Conservation (phyloP, 805 yeast species). For the Jamesozyma hellenica region DNA sequence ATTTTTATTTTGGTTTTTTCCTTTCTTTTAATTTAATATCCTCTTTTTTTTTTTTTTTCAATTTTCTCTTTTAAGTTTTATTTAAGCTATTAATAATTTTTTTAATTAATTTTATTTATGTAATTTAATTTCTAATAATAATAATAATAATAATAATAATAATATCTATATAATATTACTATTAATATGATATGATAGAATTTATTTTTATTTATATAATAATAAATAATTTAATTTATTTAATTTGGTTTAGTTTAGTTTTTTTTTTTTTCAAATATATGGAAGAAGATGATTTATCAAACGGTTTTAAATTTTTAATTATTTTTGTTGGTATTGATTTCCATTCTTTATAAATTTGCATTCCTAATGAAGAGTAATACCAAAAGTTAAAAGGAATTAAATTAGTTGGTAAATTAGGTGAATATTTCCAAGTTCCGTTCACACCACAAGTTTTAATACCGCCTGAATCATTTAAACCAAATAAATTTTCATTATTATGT, state of each 20-base stretch:
- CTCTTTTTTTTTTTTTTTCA: slow-evolving; percentile 1
- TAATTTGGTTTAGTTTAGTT: too few species aligned
- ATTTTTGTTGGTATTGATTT: slow-evolving; percentile 18
- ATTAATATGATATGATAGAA: too few species aligned
- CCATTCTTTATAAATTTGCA: slow-evolving; percentile 29
- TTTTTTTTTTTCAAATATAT: neutral
- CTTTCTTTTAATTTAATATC: neutral
- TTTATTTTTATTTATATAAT: too few species aligned
- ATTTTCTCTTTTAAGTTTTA: too few species aligned
- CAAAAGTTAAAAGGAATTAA: slow-evolving; percentile 21
- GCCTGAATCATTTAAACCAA: slow-evolving; percentile 13
- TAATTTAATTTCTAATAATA: neutral
- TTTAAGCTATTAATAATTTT: neutral
- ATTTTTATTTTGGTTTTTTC: neutral
- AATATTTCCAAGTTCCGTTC: slow-evolving; percentile 26
- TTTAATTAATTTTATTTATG: slow-evolving; percentile 1
- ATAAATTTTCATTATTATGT: slow-evolving; percentile 1
- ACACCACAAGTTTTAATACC: slow-evolving; percentile 26
- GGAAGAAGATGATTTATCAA: slow-evolving; percentile 7
- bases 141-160: neutral
- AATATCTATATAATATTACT: too few species aligned
- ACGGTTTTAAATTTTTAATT: slow-evolving; percentile 20
- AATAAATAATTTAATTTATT: too few species aligned
- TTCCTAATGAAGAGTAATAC: slow-evolving; percentile 24
- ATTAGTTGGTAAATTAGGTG: slow-evolving; percentile 17